Base-by-base conservation (phyloP, 768 basidiomycete genomes). In the Cyathus striatus region DNA sequence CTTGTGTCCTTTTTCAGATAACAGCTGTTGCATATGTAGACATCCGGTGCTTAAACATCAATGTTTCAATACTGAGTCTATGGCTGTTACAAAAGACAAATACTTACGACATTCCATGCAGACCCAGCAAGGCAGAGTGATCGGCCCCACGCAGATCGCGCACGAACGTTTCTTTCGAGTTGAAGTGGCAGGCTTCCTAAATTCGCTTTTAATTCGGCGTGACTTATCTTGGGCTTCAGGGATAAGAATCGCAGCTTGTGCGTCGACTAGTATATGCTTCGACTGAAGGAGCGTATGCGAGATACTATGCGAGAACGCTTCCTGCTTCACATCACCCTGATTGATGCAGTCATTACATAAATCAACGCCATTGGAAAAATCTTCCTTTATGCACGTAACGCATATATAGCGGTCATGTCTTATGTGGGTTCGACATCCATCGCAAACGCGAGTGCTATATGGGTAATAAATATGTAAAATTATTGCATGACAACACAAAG, bases 351-450 rank as follows among this genome's bases (percentile, higher is more conserved):
- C 52, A 21, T 51, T 49, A 40, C 65, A 67, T 4, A 67, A 41
- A 39, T 62, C 60, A 34, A 65, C 56, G 44, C 61, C 62, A 40
- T 65, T 60, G 1, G 62, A 62, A 6, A 61, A 52, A 38, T 64
- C 60, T n/a, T 61, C 61, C 5, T 56, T 51, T 43, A 64, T 58
- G 42, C 63, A 67, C n/a, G 61, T 53, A 6, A 63, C 45, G 42
- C 64, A 65, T 2, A 63, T 23, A 24, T 61, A 52, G 27, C 65
- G 49, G 25, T 53, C 57, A 47, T 61, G 61, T 5, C 60, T 62
- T 6, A 67, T 63, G 24, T 52, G 45, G 9, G 59, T 50, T 43
- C 54, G 60, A 38, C 64, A 67, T 34, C 49, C 55, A 42, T 63
- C 64, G 36, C 65, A 67, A 10, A 55, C 58, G 55, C 58, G 25